Evolutionary conservation across 176 grass and related monocot genomes (phyloP).

Genomic region (Zizania latifolia): DNA sequence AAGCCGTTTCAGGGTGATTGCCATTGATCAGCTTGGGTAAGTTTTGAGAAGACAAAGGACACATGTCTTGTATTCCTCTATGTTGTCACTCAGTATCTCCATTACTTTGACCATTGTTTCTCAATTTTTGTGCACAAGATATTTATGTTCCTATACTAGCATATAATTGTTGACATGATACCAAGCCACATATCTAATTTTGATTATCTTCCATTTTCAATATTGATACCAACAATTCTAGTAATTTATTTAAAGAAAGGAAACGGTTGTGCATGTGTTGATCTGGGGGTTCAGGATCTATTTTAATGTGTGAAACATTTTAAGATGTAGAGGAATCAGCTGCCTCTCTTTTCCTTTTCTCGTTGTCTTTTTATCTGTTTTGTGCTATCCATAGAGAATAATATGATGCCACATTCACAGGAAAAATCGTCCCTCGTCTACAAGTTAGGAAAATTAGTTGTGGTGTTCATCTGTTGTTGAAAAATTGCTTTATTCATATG

Average conservation of each 20-base stretch:
- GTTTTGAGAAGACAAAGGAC: slow-evolving; percentile 3
- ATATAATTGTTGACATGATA: neutral
- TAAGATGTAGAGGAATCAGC: neutral
- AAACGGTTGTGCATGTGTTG: neutral
- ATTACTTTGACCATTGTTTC: neutral
- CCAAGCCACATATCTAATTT: neutral
- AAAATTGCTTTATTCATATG: neutral
- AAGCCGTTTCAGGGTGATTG: slow-evolving; percentile 73
- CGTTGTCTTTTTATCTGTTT: neutral
- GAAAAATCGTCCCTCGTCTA: neutral
- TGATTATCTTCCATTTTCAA: neutral
- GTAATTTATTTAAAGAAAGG: neutral
- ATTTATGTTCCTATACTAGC: neutral
- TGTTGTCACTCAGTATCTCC: neutral
- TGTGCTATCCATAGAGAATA: neutral
- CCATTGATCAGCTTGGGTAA: slow-evolving; percentile 96
- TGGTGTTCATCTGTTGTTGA: neutral
- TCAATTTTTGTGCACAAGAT: neutral
- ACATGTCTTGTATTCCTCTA: neutral
- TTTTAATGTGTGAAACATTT: neutral
- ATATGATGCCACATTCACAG: neutral
- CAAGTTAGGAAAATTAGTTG: neutral
- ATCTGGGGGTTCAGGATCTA: neutral
- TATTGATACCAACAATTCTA: neutral
- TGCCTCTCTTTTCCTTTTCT: neutral